phyloP scores from a whole-genome alignment of 805 yeast species.

The Lipomyces mesembrius region DNA sequence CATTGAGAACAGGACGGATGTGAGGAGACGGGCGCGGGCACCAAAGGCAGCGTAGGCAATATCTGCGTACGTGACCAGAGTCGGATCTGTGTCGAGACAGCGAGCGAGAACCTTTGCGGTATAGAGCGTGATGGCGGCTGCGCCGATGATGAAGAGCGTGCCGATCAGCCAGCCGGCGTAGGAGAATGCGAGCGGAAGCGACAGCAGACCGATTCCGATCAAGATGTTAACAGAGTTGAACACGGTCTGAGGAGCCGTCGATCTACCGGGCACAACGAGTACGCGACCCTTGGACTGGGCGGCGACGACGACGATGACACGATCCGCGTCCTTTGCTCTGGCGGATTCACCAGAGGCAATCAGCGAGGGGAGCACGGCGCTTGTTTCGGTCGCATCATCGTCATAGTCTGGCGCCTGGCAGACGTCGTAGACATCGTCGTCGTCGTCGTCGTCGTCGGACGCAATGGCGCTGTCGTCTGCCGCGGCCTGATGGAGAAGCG shows the following conservation, averaged over 20 bases:
- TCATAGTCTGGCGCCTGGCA: background rate
- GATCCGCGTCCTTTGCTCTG: no score
- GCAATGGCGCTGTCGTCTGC: background rate
- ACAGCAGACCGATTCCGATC: constrained; percentile 70
- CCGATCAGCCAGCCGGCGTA: constrained; percentile 71
- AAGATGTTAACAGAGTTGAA: constrained; percentile 69
- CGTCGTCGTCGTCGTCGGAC: constrained; percentile 7
- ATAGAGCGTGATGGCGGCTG: constrained; percentile 73
- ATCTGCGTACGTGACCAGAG: constrained; percentile 86
- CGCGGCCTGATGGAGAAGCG: constrained; percentile 59
- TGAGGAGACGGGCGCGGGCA: constrained; percentile 68
- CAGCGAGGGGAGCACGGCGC: no score
- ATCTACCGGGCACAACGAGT: constrained; percentile 78
- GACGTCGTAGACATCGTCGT: constrained; percentile 12
- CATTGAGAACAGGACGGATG: constrained; percentile 72
- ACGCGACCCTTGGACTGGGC: constrained; percentile 69
- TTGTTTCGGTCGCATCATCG: background rate
- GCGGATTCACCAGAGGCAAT: no score
- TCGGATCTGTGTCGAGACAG: constrained; percentile 78
- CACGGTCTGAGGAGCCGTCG: constrained; percentile 73
- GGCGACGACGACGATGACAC: background rate
- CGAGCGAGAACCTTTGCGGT: constrained; percentile 75
- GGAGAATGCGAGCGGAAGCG: constrained; percentile 66
- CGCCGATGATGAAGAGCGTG: constrained; percentile 56
- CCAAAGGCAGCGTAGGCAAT: constrained; percentile 88